phyloP scores from a whole-genome alignment of 2,329 filamentous ascomycete genomes.

The Nectriaceae sp. region DNA sequence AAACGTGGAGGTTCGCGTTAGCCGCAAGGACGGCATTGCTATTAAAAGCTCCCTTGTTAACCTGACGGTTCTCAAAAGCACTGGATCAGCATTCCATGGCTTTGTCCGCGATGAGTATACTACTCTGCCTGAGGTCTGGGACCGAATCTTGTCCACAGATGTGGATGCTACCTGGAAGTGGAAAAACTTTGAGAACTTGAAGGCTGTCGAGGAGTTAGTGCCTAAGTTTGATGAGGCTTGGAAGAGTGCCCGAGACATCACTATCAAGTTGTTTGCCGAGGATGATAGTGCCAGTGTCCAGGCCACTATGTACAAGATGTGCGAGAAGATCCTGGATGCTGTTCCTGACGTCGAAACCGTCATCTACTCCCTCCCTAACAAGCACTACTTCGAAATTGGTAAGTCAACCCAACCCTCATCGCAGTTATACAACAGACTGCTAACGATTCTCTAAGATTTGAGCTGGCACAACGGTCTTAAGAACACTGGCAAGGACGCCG shows the following conservation, averaged over 20 bases:
- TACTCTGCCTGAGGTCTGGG: slow-evolving; percentile 86
- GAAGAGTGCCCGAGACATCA: slow-evolving; percentile 76
- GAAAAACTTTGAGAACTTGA: slow-evolving; percentile 67
- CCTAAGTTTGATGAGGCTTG: slow-evolving; percentile 78
- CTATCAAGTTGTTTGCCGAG: slow-evolving; percentile 86
- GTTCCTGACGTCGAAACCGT: slow-evolving; percentile 73
- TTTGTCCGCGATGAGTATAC: slow-evolving; percentile 95
- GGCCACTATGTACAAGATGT: slow-evolving; percentile 99
- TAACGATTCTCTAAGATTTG: slow-evolving; percentile 61
- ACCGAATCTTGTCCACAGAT: slow-evolving; percentile 92
- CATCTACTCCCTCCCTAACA: slow-evolving; percentile 89
- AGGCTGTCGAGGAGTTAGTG: slow-evolving; percentile 65
- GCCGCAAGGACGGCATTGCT: slow-evolving; percentile 68
- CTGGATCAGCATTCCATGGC: slow-evolving; percentile 92
- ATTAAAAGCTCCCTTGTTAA: slow-evolving; percentile 79
- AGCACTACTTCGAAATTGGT: slow-evolving; percentile 98
- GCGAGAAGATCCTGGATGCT: slow-evolving; percentile 76
- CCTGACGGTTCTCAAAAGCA: slow-evolving; percentile 91
- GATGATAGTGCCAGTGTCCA: slow-evolving; percentile 94
- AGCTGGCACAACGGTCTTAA: slow-evolving; percentile 95
- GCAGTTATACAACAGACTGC: slow-evolving; percentile 2
- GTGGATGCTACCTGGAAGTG: slow-evolving; percentile 88
- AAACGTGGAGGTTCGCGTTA: slow-evolving; percentile 73
- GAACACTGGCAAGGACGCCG: slow-evolving; percentile 94
- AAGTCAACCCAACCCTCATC: slow-evolving; percentile 39